Evolutionary conservation across 2,329 filamentous ascomycete genomes (phyloP).

Genomic region (Cladosporium halotolerans): DNA sequence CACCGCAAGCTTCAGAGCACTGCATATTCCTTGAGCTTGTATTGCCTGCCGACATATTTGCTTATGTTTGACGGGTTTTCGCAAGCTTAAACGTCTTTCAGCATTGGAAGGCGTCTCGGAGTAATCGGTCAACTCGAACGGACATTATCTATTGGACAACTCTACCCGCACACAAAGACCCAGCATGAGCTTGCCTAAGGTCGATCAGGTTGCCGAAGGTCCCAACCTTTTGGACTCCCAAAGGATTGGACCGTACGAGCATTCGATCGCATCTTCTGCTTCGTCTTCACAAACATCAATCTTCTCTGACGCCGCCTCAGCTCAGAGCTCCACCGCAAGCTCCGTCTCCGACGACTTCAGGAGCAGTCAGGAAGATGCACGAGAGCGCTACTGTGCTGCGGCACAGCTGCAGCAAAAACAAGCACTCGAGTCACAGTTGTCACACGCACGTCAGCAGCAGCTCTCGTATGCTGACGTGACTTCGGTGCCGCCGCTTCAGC

Average conservation of each 20-base stretch:
- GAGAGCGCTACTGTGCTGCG: slow-evolving; percentile 20
- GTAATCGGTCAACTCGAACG: slow-evolving; percentile 17
- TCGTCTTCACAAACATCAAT: slow-evolving; percentile 71
- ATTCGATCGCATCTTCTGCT: slow-evolving; percentile 66
- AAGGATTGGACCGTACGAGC: slow-evolving; percentile 53
- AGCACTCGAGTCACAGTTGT: neutral
- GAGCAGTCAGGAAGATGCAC: slow-evolving; percentile 30
- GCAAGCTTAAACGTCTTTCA: slow-evolving; percentile 21
- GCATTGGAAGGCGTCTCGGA: slow-evolving; percentile 27
- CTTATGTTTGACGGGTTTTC: slow-evolving; percentile 12
- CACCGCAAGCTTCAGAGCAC: neutral
- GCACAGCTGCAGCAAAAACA: slow-evolving; percentile 14
- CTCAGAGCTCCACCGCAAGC: slow-evolving; percentile 46
- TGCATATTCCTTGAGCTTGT: slow-evolving; percentile 7
- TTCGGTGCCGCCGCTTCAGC: slow-evolving; percentile 54
- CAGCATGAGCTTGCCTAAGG: slow-evolving; percentile 24
- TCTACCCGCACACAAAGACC: slow-evolving; percentile 16
- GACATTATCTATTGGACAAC: slow-evolving; percentile 23
- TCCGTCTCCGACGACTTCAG: slow-evolving; percentile 57
- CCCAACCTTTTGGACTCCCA: slow-evolving; percentile 31
- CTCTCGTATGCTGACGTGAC: slow-evolving; percentile 32
- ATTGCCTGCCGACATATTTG: slow-evolving; percentile 12
- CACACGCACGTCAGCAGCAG: slow-evolving; percentile 25
- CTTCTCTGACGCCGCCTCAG: slow-evolving; percentile 59
- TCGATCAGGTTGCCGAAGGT: slow-evolving; percentile 18